These are phyloP conservation scores for Annona cherimola DNA, from an alignment of 164 flowering plant genomes.

Conservation along the genomic window DNA sequence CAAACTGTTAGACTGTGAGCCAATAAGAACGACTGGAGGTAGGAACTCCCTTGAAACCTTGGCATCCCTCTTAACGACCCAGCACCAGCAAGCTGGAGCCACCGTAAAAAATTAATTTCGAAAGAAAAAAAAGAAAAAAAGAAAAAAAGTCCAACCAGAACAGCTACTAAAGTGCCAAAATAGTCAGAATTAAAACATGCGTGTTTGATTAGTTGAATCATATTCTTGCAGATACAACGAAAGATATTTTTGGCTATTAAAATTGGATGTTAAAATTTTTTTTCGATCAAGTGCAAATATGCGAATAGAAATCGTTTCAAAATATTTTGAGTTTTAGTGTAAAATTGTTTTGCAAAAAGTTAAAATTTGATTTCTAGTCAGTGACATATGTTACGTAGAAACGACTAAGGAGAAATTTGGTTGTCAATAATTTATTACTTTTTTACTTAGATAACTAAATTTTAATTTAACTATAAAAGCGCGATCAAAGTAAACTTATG, in stretches of 20 bases:
- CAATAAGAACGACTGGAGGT: not conserved
- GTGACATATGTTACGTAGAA: too few relatives aligned
- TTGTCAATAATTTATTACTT: too few relatives aligned
- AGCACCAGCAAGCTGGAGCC: not conserved
- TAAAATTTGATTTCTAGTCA: not conserved
- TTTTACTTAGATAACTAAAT: too few relatives aligned
- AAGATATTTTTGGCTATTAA: too few relatives aligned
- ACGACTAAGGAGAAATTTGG: too few relatives aligned
- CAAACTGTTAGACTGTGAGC: not conserved
- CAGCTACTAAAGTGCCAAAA: not conserved
- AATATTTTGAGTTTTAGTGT: not conserved
- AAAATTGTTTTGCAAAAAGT: not conserved
- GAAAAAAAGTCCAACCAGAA: not conserved
- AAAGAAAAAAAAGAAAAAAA: too few relatives aligned
- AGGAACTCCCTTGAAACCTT: slow-evolving; percentile 4
- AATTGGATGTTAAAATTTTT: too few relatives aligned
- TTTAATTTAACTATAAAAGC: too few relatives aligned
- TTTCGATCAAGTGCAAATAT: too few relatives aligned
- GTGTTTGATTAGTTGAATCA: not conserved
- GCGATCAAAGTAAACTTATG: too few relatives aligned
- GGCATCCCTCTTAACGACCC: slow-evolving; percentile 7
- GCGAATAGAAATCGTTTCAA: not conserved
- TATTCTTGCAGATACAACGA: too few relatives aligned
- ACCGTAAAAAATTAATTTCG: too few relatives aligned
- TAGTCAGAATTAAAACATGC: not conserved